Evolutionary conservation across 805 yeast species (phyloP).

Genomic region (Spathaspora hagerdaliae): DNA sequence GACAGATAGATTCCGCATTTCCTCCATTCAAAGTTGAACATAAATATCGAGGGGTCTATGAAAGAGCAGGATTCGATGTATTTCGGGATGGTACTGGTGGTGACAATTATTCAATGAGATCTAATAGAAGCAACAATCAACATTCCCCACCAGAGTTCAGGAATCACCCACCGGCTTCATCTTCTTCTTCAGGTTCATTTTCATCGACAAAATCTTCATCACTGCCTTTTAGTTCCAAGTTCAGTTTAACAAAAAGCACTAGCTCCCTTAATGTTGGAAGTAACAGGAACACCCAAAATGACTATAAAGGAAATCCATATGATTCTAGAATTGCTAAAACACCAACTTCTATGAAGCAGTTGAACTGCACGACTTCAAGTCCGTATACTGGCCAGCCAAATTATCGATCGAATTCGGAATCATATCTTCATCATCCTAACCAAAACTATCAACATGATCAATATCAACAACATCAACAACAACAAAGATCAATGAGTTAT

Average conservation of each 20-base stretch:
- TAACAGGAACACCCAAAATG: background rate
- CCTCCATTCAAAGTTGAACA: conserved; percentile 67
- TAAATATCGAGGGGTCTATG: conserved; percentile 66
- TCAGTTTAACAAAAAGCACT: conserved; percentile 2
- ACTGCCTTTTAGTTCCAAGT: background rate
- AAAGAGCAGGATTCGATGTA: conserved; percentile 76
- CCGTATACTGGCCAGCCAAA: background rate
- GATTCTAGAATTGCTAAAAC: background rate
- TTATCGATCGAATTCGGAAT: background rate
- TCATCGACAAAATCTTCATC: background rate
- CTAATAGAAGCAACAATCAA: background rate
- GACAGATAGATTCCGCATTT: conserved; percentile 47
- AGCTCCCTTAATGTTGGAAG: conserved; percentile 1
- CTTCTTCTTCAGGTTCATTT: background rate
- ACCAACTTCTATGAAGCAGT: background rate
- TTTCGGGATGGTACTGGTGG: conserved; percentile 10
- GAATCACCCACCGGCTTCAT: background rate
- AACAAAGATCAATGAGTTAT: background rate
- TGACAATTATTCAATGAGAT: background rate
- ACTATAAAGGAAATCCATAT: background rate
- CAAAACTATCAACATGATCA: background rate
- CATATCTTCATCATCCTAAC: background rate
- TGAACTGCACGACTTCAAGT: background rate
- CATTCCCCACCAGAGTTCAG: background rate
- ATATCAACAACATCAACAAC: background rate